Evolutionary conservation across 345 rosid species (phyloP).

Genomic region (Pseudoturritis turrita): DNA sequence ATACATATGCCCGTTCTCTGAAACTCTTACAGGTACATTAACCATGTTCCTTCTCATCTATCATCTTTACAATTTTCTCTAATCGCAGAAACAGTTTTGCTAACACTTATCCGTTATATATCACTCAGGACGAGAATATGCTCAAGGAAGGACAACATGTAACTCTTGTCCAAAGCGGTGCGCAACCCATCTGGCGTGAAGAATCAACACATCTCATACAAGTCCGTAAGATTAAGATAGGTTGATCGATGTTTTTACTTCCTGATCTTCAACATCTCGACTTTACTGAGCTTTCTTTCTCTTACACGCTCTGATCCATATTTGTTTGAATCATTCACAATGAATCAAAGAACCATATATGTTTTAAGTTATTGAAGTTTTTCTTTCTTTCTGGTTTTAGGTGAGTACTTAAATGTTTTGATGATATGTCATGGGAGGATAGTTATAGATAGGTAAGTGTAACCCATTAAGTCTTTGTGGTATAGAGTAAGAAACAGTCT

Average conservation of each 20-base stretch:
- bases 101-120: slow-evolving; percentile 7
- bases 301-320: slow-evolving; percentile 6
- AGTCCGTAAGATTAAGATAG: slow-evolving; percentile 72
- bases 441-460: too few relatives aligned
- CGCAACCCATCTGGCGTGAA: slow-evolving; percentile 91
- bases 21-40: slow-evolving; percentile 54
- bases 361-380: slow-evolving; percentile 14
- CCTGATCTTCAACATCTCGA: slow-evolving; percentile 7
- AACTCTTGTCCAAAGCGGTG: slow-evolving; percentile 93
- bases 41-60: neutral
- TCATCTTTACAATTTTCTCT: neutral
- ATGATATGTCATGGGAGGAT: too few relatives aligned
- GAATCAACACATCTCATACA: slow-evolving; percentile 94
- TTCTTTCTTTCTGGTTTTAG: neutral
- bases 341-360: slow-evolving; percentile 16
- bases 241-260: slow-evolving; percentile 38
- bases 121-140: slow-evolving; percentile 58
- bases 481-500: neutral
- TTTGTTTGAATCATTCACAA: slow-evolving; percentile 6
- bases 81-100: neutral
- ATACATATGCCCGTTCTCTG: slow-evolving; percentile 76
- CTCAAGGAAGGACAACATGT: slow-evolving; percentile 63
- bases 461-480: neutral
- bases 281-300: neutral
- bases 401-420: neutral